Evolutionary conservation across 2,329 filamentous ascomycete genomes (phyloP).

Genomic region (Raffaelea arxii): DNA sequence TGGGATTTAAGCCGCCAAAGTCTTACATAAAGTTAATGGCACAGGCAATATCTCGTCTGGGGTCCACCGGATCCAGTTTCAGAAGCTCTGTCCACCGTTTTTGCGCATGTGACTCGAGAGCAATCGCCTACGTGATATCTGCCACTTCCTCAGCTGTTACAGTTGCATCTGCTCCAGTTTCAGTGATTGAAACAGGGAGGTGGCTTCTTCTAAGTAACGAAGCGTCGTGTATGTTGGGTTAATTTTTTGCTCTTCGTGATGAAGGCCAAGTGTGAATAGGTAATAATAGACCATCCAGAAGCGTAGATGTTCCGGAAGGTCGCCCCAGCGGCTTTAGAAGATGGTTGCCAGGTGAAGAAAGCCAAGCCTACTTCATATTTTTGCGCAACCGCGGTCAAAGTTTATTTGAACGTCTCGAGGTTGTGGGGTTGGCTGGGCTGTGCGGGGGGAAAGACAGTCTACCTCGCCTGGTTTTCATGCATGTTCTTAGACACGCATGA

Average conservation of each 20-base stretch:
- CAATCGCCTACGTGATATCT: slow-evolving; percentile 10
- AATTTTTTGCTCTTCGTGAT: no score
- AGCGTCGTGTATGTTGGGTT: no score
- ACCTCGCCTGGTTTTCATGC: no score
- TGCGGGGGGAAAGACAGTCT: background rate
- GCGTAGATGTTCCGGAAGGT: no score
- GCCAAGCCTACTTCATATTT: background rate
- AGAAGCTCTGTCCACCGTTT: background rate
- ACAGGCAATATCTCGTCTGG: background rate
- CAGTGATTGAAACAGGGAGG: background rate
- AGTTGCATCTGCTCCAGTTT: slow-evolving; percentile 23
- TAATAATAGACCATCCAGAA: no score
- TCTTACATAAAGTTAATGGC: slow-evolving; percentile 12
- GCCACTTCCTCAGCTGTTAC: background rate
- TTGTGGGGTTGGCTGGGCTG: background rate
- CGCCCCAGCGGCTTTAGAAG: no score
- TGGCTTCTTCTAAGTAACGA: slow-evolving; percentile 21
- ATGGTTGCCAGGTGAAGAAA: no score
- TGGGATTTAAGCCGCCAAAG: slow-evolving; percentile 26
- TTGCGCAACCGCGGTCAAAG: background rate
- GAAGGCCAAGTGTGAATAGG: no score
- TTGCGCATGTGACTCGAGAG: slow-evolving; percentile 3
- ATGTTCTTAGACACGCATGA: no score
- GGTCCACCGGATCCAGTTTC: background rate
- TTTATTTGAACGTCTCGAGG: background rate